Conservation (phyloP, 805 yeast species). For the Starmerella vitae region DNA sequence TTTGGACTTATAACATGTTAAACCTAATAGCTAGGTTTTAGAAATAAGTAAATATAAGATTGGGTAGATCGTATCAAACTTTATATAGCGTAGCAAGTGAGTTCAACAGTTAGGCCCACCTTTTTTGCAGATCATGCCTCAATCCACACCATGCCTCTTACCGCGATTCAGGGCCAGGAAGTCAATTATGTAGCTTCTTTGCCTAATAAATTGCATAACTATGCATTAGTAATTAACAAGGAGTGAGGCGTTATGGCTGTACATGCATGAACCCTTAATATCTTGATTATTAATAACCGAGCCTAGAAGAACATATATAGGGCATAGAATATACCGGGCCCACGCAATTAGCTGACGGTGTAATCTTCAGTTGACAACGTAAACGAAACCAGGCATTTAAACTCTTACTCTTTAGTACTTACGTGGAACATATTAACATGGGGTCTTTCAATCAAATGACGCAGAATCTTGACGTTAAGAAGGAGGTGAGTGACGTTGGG, state of each 20-base stretch:
- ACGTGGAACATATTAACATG: constrained; percentile 5
- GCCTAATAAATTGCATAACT: not conserved
- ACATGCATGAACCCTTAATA: constrained; percentile 5
- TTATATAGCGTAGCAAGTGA: not conserved
- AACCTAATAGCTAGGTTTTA: too few relatives aligned
- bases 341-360: too few relatives aligned
- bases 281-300: not conserved
- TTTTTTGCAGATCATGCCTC: not conserved
- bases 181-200: not conserved
- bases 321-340: too few relatives aligned
- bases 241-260: not conserved
- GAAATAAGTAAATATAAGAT: too few relatives aligned
- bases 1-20: too few relatives aligned
- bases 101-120: not conserved
- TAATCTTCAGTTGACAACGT: too few relatives aligned
- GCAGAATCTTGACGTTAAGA: constrained; percentile 15
- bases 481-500: constrained; percentile 19
- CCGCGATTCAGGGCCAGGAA: not conserved
- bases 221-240: not conserved
- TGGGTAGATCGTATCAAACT: too few relatives aligned
- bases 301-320: not conserved
- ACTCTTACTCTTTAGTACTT: not conserved
- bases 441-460: constrained; percentile 16
- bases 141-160: not conserved
- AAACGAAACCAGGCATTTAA: too few relatives aligned